Conservation (phyloP, 1,139 yeast genomes). For the Pichia inconspicua region DNA sequence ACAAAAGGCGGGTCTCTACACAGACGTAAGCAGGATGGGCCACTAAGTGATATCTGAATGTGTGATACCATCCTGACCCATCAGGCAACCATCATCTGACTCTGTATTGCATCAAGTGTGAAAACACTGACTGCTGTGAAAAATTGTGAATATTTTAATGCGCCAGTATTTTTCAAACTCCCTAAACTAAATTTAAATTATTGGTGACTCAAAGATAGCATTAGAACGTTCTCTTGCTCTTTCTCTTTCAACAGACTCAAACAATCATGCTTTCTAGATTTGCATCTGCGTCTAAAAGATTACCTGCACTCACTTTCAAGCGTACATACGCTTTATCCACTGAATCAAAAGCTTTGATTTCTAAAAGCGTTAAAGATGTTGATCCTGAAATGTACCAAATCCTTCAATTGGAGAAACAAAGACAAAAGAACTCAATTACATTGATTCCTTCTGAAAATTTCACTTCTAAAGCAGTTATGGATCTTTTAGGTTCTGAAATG, state of each 20-base stretch:
- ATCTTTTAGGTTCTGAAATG: conserved; percentile 90
- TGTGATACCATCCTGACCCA: too few species aligned
- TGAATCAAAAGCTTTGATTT: conserved; percentile 45
- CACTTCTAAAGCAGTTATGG: conserved; percentile 92
- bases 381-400: conserved; percentile 86
- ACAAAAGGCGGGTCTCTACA: too few species aligned
- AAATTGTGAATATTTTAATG: too few species aligned
- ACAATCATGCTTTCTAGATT: conserved; percentile 2
- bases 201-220: not conserved
- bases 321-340: conserved; percentile 42
- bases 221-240: not conserved
- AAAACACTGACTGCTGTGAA: too few species aligned
- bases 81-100: too few species aligned
- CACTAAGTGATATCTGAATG: too few species aligned
- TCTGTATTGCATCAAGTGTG: too few species aligned
- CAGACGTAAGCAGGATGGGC: too few species aligned
- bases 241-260: not conserved
- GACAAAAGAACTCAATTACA: conserved; percentile 87
- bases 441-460: conserved; percentile 93
- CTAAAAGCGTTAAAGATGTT: conserved; percentile 55
- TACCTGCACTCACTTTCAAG: conserved; percentile 5
- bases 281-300: conserved; percentile 3
- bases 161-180: too few species aligned
- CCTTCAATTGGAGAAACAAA: conserved; percentile 60
- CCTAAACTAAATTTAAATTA: too few species aligned